A percentile compares a stretch with the other conserved stretches of the same genome.
phyloP scores from a whole-genome alignment of 306 rosid species.

The Trichosanthes cucumerina region DNA sequence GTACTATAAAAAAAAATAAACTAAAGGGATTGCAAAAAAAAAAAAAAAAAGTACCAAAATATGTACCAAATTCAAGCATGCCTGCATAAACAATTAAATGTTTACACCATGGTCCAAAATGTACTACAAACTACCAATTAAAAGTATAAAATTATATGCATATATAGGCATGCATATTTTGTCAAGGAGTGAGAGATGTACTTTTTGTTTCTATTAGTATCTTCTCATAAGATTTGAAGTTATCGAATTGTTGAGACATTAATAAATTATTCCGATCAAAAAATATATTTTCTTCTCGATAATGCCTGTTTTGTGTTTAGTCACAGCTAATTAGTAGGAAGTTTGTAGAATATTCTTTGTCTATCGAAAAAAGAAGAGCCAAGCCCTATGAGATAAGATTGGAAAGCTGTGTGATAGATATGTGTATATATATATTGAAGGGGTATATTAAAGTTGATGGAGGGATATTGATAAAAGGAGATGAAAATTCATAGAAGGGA shows the following conservation, averaged over 20 bases:
- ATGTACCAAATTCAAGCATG: neutral
- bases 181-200: neutral
- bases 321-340: neutral
- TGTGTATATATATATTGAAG: neutral
- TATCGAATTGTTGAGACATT: neutral
- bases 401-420: neutral
- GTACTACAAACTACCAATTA: neutral
- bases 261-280: too few species aligned
- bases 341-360: neutral
- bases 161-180: neutral
- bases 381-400: neutral
- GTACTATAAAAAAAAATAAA: neutral
- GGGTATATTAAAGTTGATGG: neutral
- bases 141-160: neutral
- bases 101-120: slow-evolving; percentile 2
- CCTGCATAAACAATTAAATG: neutral
- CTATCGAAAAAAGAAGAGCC: neutral
- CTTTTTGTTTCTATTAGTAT: neutral
- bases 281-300: too few species aligned
- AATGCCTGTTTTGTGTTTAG: too few species aligned
- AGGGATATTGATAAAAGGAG: neutral
- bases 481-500: neutral
- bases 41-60: neutral
- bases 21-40: neutral
- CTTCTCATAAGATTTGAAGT: neutral